phyloP scores from a whole-genome alignment of 2,329 filamentous ascomycete genomes.

The Penicillium sp. region DNA sequence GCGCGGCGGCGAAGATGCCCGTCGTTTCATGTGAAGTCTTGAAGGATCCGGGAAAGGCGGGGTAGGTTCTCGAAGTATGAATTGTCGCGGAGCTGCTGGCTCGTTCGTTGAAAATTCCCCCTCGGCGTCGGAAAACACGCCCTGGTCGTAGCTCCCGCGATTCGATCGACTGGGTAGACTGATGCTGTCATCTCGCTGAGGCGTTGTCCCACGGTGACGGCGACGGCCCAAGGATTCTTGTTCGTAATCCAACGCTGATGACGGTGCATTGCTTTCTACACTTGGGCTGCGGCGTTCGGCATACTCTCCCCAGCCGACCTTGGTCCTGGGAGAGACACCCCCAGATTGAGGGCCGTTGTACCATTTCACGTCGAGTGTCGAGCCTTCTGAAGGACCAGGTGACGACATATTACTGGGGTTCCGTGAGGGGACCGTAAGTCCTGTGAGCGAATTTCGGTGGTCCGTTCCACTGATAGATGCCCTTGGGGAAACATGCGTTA shows the following conservation, averaged over 20 bases:
- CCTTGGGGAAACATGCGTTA: slow-evolving; percentile 56
- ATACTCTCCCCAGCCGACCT: slow-evolving; percentile 42
- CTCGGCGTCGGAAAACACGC: slow-evolving; percentile 51
- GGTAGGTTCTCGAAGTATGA: slow-evolving; percentile 40
- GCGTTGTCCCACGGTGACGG: slow-evolving; percentile 48
- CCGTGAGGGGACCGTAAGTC: slow-evolving; percentile 35
- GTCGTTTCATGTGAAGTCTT: slow-evolving; percentile 58
- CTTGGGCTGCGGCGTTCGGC: slow-evolving; percentile 44
- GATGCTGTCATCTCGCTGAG: slow-evolving; percentile 49
- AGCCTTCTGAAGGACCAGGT: slow-evolving; percentile 31
- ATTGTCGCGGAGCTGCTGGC: slow-evolving; percentile 32
- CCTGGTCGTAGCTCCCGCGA: slow-evolving; percentile 61
- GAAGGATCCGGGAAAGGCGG: slow-evolving; percentile 37
- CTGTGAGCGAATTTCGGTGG: slow-evolving; percentile 29
- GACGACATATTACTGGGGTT: slow-evolving; percentile 33
- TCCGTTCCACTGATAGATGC: slow-evolving; percentile 36
- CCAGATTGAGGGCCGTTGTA: slow-evolving; percentile 41
- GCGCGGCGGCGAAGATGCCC: slow-evolving; percentile 61
- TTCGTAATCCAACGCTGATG: slow-evolving; percentile 42
- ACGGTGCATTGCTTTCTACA: slow-evolving; percentile 41
- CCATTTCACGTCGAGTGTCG: slow-evolving; percentile 38
- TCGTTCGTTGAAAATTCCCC: slow-evolving; percentile 42
- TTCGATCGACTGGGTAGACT: slow-evolving; percentile 52
- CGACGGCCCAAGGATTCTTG: slow-evolving; percentile 39
- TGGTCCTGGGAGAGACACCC: slow-evolving; percentile 41